These are phyloP conservation scores for Penicillium sp. DNA, from an alignment of 2,329 filamentous ascomycete species.

Conservation along the genomic window DNA sequence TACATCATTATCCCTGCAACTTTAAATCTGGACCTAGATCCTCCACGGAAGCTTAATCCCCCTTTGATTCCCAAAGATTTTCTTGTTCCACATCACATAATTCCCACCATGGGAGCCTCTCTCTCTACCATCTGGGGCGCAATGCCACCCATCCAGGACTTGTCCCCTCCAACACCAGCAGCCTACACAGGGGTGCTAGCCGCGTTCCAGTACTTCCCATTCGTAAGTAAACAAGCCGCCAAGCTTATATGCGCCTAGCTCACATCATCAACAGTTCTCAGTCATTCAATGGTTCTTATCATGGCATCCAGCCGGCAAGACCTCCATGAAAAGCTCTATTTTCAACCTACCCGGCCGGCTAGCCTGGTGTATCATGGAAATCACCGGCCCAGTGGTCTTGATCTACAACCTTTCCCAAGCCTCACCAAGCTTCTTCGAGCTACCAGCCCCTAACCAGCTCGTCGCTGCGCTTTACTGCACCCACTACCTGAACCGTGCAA, in stretches of 20 bases:
- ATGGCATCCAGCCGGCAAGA: slow-evolving; percentile 93
- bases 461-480: slow-evolving; percentile 57
- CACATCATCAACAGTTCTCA: slow-evolving; percentile 58
- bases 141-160: slow-evolving; percentile 30
- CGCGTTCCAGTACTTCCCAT: slow-evolving; percentile 45
- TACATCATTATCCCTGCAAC: slow-evolving; percentile 5
- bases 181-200: slow-evolving; percentile 37
- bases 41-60: background rate
- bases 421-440: slow-evolving; percentile 52
- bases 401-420: slow-evolving; percentile 72
- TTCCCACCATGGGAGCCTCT: slow-evolving; percentile 22
- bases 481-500: slow-evolving; percentile 88
- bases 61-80: background rate
- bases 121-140: slow-evolving; percentile 23
- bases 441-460: slow-evolving; percentile 39
- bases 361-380: slow-evolving; percentile 88
- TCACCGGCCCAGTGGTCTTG: slow-evolving; percentile 72
- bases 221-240: slow-evolving; percentile 33
- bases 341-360: slow-evolving; percentile 87
- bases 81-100: background rate
- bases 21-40: too few species aligned
- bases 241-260: background rate
- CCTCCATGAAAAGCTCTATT: slow-evolving; percentile 64
- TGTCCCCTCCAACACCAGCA: slow-evolving; percentile 41
- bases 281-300: slow-evolving; percentile 72